Evolutionary conservation across 2,329 filamentous ascomycete genomes (phyloP), one percentile per base, ranked within the genome.

Genomic region (Thielaviopsis cerberus): DNA sequence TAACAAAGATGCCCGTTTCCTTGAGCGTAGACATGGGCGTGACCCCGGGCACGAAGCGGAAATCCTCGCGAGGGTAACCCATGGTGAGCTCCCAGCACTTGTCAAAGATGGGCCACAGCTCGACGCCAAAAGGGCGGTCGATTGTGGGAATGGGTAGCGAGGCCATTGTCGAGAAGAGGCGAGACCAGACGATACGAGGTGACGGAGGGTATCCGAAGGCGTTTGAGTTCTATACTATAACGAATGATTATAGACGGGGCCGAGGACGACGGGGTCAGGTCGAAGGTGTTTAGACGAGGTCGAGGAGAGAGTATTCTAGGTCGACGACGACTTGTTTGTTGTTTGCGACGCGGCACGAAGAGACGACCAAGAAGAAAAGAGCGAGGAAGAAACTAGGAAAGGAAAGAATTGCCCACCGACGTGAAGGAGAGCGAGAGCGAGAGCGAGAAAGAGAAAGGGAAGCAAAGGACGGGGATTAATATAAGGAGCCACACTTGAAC

Each of bases 101-200:
- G 74, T 85, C 86, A 79, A 97, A 97, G 72, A 94, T 82, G 65
- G 91, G 88, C 92, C 92, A 97, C 71, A 96, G 74, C 63, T 86
- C 78, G 64, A 97, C 75, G 70, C 91, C 92, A 67, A 97, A 97
- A 34, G 91, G 91, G 63, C 86, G 82, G 70, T 96, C 90, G 71
- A 97, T 77, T 62, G 88, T 88, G 59, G 91, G 91, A 64, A 82
- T 69, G 26, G 58, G 55, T 50, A 59, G 37, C 56, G 59, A 58
- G 48, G 53, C 59, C 56, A 58, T 61, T 61, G 56, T 61, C 62
- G 62, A 61, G 60, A 62, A 63, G 62, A 64, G 57, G 57, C 64
- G 62, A 24, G 50, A 52, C 22, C 17, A 26, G 50, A 26, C 50
- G n/a, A 24, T 17, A n/a, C 11, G 34, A 41, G 34, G 10, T 17